Evolutionary conservation across 306 rosid species (phyloP), one percentile per base, ranked within the genome.

Genomic region (Crataegus laevigata): DNA sequence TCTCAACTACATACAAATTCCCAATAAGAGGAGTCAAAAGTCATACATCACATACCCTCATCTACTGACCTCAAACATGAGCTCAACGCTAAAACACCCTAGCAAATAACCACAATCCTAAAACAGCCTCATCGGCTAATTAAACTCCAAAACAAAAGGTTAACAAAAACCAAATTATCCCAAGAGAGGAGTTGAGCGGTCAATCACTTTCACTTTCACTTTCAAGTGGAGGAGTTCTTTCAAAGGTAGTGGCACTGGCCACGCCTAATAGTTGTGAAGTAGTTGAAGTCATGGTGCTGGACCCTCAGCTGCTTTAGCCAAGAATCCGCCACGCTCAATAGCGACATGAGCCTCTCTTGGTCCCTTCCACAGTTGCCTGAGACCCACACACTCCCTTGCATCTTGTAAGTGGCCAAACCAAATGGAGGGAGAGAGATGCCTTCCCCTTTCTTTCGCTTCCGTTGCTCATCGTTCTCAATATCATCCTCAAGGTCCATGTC

Each of bases 221-320:
- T 68, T 51, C 55, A 19, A 38, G 74, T n/a, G 81, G 42, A 52
- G 45, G 15, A 5, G 6, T 51, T 14, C 10, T 19, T 58, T 24
- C n/a, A 30, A 43, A 58, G 29, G 47, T 30, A 64, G 47, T 59
- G 77, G 65, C 34, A 66, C 81, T 83, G 86, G 72, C 85, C 84
- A 75, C 78, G 88, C 24, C 87, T 43, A 72, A 77, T 47, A 57
- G 93, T 87, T 8, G 79, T 87, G 87, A 94, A 94, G 90, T 87
- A 87, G 77, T 89, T 87, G 82, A 90, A 94, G 89, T 94, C 99
- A 77, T 90, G 99, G 78, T 94, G 99, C 65, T 90, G 93, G 75
- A 94, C 97, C 85, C 87, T 82, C 11, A 92, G 81, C 36, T 94
- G 99, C 88, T 94, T 94, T 78, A 94, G 79, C 99, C 99, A 94